These are phyloP conservation scores for Nicotiana paniculata DNA, from an alignment of 257 asterid genomes.

Conservation along the genomic window DNA sequence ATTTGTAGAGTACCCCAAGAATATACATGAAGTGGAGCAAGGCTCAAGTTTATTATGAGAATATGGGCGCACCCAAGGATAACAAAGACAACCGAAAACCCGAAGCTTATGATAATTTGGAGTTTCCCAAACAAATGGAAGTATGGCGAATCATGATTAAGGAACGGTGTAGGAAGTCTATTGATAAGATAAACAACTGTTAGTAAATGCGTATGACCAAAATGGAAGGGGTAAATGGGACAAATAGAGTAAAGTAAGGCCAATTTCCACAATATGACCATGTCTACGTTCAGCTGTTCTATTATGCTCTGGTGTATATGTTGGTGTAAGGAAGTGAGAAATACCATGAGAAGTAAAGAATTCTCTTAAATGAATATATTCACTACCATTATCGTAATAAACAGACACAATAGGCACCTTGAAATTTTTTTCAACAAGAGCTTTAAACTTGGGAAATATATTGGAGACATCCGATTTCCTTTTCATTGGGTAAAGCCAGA, in stretches of 20 bases:
- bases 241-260: not conserved
- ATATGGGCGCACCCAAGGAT: no score
- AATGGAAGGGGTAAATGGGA: not conserved
- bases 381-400: not conserved
- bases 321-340: no score
- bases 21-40: not conserved
- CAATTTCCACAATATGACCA: not conserved
- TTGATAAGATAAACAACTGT: constrained; percentile 7
- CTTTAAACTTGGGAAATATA: no score
- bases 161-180: not conserved
- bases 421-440: not conserved
- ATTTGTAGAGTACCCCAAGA: not conserved
- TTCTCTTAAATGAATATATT: no score
- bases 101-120: no score
- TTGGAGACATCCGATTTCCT: not conserved
- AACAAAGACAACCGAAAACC: no score
- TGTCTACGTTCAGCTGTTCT: not conserved
- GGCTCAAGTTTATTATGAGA: not conserved
- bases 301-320: not conserved
- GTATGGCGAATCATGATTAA: no score
- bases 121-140: no score
- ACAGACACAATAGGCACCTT: not conserved
- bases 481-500: not conserved
- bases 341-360: no score
- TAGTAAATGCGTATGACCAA: not conserved